These are phyloP conservation scores for Streptanthus diversifolius DNA, from an alignment of 345 rosid genomes.

Conservation along the genomic window DNA sequence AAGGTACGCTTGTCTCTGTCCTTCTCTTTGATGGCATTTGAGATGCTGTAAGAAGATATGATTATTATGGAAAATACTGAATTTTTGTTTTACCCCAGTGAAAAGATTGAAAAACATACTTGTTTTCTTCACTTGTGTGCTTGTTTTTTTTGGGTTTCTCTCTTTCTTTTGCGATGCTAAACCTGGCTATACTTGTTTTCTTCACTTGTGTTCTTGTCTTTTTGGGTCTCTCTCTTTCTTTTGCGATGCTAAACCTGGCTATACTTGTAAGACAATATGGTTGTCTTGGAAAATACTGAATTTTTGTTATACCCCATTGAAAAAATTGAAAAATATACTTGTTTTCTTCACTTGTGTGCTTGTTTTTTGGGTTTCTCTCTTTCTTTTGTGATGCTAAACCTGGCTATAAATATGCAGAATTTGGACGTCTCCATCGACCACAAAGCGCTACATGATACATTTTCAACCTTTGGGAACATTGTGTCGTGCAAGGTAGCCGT, in stretches of 20 bases:
- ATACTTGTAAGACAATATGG: not conserved
- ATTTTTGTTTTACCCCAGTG: not conserved
- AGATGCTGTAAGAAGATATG: not conserved
- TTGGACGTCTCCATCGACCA: slow-evolving; percentile 83
- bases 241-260: slow-evolving; percentile 11
- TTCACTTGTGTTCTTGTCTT: no score
- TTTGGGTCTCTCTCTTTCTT: no score
- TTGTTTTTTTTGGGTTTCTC: not conserved
- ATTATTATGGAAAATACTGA: not conserved
- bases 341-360: not conserved
- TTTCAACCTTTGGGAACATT: slow-evolving; percentile 75
- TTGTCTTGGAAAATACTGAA: not conserved
- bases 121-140: not conserved
- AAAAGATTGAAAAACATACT: not conserved
- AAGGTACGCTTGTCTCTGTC: slow-evolving; percentile 49
- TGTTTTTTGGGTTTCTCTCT: not conserved
- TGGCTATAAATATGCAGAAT: slow-evolving; percentile 50
- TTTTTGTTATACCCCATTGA: not conserved
- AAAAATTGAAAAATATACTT: not conserved
- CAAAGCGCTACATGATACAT: slow-evolving; percentile 86
- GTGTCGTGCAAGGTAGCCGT: slow-evolving; percentile 96
- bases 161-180: not conserved
- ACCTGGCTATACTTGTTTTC: slow-evolving; percentile 1
- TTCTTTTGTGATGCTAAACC: not conserved
- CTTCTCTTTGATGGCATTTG: not conserved